Percentiles rank a stretch among this genome's conserved stretches.
Evolutionary conservation across 163 green algal species (phyloP).

Genomic region (Scenedesmus sp.): DNA sequence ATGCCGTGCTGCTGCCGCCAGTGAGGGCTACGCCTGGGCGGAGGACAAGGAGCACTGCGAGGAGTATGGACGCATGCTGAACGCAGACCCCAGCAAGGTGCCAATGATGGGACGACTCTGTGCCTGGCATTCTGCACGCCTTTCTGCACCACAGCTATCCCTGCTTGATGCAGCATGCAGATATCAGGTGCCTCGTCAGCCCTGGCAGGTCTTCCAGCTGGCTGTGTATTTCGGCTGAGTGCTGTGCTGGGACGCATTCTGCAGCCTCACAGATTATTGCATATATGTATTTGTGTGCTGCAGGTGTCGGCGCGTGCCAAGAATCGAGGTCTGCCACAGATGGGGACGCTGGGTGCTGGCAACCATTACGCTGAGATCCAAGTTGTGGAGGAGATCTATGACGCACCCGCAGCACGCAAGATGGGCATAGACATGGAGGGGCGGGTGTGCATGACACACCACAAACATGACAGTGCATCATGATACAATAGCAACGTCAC

Average conservation of each 20-base stretch:
- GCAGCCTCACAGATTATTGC: too few species aligned
- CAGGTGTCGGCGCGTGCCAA: constrained; percentile 86
- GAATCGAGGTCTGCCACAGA: constrained; percentile 92
- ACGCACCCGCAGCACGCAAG: constrained; percentile 81
- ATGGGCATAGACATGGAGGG: constrained; percentile 91
- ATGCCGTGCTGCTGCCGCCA: background rate
- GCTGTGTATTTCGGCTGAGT: too few species aligned
- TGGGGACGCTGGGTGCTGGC: constrained; percentile 94
- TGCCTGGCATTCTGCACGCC: background rate
- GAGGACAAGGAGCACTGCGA: constrained; percentile 97
- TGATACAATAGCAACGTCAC: too few species aligned
- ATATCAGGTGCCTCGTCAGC: too few species aligned
- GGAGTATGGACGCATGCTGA: constrained; percentile 93
- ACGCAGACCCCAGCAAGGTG: constrained; percentile 77
- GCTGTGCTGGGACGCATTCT: too few species aligned
- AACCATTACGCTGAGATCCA: constrained; percentile 96
- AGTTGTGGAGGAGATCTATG: constrained; percentile 93
- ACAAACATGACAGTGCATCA: too few species aligned
- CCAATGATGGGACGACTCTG: constrained; percentile 1
- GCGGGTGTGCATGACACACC: constrained; percentile 55
- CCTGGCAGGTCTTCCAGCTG: too few species aligned
- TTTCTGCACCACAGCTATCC: background rate
- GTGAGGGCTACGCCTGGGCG: constrained; percentile 90
- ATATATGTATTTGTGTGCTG: background rate
- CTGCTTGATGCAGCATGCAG: background rate